A percentile compares a stretch with the other conserved stretches of the same genome.
phyloP scores from a whole-genome alignment of 139 green algal species.

The Haematococcus sp. region DNA sequence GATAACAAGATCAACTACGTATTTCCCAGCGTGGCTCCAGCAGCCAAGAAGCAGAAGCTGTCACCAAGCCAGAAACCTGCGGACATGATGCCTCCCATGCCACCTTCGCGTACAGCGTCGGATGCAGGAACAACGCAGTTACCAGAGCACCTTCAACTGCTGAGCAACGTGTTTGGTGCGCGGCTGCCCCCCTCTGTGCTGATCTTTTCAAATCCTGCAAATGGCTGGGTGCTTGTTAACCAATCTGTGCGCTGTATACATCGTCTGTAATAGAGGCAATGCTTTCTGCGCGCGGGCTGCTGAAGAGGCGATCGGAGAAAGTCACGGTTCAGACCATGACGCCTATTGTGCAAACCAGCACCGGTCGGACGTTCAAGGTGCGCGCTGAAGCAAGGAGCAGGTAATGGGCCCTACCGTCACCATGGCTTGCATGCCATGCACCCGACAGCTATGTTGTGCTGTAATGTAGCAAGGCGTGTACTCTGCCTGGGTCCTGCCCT shows the following conservation, averaged over 20 bases:
- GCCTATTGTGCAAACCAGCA: slow-evolving; percentile 1
- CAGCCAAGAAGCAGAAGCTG: too few relatives aligned
- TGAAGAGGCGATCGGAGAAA: slow-evolving; percentile 3
- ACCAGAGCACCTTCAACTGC: neutral
- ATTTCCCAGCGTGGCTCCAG: too few relatives aligned
- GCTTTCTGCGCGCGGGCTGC: neutral
- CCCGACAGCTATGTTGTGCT: neutral
- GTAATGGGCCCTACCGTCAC: neutral
- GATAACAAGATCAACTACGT: too few relatives aligned
- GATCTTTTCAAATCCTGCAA: neutral
- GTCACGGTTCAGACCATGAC: neutral
- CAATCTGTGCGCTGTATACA: too few relatives aligned
- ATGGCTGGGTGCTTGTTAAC: too few relatives aligned
- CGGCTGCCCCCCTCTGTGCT: neutral
- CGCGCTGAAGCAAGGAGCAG: neutral
- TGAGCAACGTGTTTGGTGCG: neutral
- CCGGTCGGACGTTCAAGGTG: neutral
- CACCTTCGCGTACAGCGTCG: neutral
- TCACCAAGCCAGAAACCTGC: too few relatives aligned
- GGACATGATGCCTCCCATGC: neutral
- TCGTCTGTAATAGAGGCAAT: too few relatives aligned
- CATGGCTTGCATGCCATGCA: neutral
- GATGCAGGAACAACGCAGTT: neutral
- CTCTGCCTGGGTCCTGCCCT: neutral
- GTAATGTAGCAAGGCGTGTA: neutral